Conservation (phyloP, 2,329 filamentous ascomycete species). For the Tolypocladium paradoxum region DNA sequence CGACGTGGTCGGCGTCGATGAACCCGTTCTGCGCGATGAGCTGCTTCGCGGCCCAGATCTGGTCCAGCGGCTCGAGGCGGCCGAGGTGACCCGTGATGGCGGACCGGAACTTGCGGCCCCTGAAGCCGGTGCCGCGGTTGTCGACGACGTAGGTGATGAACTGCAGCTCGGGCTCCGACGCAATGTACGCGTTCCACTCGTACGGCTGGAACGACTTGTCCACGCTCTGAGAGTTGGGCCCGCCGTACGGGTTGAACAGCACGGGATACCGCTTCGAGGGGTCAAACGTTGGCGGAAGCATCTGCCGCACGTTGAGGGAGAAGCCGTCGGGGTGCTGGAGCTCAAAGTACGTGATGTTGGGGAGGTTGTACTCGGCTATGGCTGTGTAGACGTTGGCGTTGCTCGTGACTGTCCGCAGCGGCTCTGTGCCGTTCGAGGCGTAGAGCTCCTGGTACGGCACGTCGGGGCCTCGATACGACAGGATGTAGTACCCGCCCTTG, state of each 20-base stretch:
- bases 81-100: slow-evolving; percentile 49
- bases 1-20: slow-evolving; percentile 48
- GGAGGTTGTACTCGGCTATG: slow-evolving; percentile 50
- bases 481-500: slow-evolving; percentile 51
- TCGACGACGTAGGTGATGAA: slow-evolving; percentile 60
- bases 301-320: slow-evolving; percentile 53
- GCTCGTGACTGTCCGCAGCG: slow-evolving; percentile 47
- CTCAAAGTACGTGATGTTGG: slow-evolving; percentile 53
- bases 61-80: slow-evolving; percentile 52
- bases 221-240: slow-evolving; percentile 52
- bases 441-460: slow-evolving; percentile 62
- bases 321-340: slow-evolving; percentile 51
- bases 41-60: slow-evolving; percentile 54
- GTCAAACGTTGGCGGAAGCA: slow-evolving; percentile 54
- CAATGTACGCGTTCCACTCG: slow-evolving; percentile 51
- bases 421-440: slow-evolving; percentile 37
- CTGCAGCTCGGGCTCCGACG: slow-evolving; percentile 56
- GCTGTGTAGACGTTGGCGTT: slow-evolving; percentile 45
- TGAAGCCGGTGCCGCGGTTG: slow-evolving; percentile 55
- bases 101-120: slow-evolving; percentile 52
- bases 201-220: slow-evolving; percentile 43
- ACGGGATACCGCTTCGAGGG: slow-evolving; percentile 52
- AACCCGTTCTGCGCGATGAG: slow-evolving; percentile 38
- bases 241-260: slow-evolving; percentile 58
- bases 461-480: slow-evolving; percentile 53